Conservation (phyloP, 345 rosid species). For the Sonneratia alba region DNA sequence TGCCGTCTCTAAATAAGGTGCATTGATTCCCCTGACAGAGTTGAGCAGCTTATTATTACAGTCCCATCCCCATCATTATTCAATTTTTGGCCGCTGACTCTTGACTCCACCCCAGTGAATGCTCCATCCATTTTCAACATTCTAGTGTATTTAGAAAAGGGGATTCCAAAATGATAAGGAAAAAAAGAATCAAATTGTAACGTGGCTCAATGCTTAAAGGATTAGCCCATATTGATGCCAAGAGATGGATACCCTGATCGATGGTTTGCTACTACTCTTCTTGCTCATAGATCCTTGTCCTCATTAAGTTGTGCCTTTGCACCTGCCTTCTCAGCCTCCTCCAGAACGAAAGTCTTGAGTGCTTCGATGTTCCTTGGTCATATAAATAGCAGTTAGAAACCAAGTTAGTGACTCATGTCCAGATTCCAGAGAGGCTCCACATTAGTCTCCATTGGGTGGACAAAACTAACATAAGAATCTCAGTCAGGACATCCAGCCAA, state of each 20-base stretch:
- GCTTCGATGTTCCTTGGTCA: constrained; percentile 53
- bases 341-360: constrained; percentile 53
- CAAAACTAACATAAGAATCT: neutral
- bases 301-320: constrained; percentile 40
- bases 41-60: neutral
- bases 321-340: constrained; percentile 81
- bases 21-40: neutral
- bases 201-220: neutral
- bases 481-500: neutral
- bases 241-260: neutral
- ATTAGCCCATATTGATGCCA: neutral
- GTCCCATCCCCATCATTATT: neutral
- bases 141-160: neutral
- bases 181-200: neutral
- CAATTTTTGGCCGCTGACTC: neutral
- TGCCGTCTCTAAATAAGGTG: neutral
- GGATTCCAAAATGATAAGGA: neutral
- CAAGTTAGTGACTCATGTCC: neutral
- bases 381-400: constrained; percentile 3
- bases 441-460: neutral
- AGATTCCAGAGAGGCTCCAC: neutral
- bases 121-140: neutral
- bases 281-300: constrained; percentile 39
- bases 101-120: neutral
- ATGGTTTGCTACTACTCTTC: neutral